Evolutionary conservation across 2,329 filamentous ascomycete species (phyloP), one percentile per base, ranked within the genome.

Genomic region (Aspergillus cejpii): DNA sequence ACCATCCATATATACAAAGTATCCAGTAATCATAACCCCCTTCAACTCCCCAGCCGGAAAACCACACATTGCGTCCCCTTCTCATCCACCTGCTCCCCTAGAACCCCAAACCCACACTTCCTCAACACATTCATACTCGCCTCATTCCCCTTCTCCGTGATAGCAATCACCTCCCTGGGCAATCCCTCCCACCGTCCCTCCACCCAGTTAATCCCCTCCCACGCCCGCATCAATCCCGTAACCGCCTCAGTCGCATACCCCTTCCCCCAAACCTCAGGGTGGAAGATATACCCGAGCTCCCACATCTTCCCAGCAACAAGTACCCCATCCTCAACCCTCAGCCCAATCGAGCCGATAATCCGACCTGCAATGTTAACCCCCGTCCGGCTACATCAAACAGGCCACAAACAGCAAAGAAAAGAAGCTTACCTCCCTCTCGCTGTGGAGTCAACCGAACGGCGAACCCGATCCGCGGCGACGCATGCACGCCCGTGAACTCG

Each of bases 191-290:
- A 11, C 6, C 14, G 2, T 24, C 12, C 10, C 17, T 3, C 40
- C 23, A 27, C 5, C 3, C 12, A 12, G 44, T 34, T 17, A 11
- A 34, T 19, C 15, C 31, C 31, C 10, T 15, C 75, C 70, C 74
- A 82, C 8, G 64, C 57, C 8, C 55, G 48, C 10, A 77, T 48
- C 41, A 75, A 75, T 1, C 60, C 77, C 41, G 50, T 60, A 28
- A 81, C 47, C 36, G 80, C 76, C 62, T 83, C 79, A 1, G 74
- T 79, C 26, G 73, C 78, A 52, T 77, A 73, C 3, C 79, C 79
- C 29, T 67, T 69, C 5, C 76, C 75, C 79, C 79, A 83, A 43
- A 63, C 55, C 52, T 76, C 72, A 44, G 65, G 69, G 38, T 69
- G 63, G 41, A 83, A 61, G 66, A 80, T 72, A 59, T 83, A 83